Evolutionary conservation across 805 yeast genomes (phyloP), one percentile per base, ranked within the genome.

Genomic region (Wickerhamiella spandovensis): DNA sequence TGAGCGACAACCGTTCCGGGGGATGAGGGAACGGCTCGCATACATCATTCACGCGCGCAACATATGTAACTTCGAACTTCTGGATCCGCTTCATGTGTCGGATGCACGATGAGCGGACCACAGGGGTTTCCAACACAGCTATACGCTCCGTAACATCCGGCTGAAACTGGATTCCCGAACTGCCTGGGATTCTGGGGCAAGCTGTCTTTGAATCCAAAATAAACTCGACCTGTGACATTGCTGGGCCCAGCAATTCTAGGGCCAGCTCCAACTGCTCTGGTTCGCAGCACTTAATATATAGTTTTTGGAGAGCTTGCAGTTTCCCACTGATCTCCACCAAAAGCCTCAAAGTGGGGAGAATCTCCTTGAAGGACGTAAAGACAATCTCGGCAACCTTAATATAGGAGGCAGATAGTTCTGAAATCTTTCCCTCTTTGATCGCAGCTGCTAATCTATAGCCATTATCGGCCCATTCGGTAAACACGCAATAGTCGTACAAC

Each of bases 381-480:
- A 37, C 43, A 21, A 56, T n/a, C 15, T 48, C 44, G 18, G 52
- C 44, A n/a, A 39, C 24, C n/a, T 54, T 49, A 46, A 55, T 51
- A 44, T 51, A 53, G 12, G 49, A 42, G 13, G 46, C 44, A 12
- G 56, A 46, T 18, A 21, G 51, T 12, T 47, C 49, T 21, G 57
- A 52, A 18, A 57, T 50, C 18, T 43, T 47, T 18, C 51, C 50
- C n/a, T 43, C 21, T 15, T 44, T 35, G 39, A 57, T 57, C 1
- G 60, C 58, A 5, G 39, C 37, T 13, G 58, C 57, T 12, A 57
- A 42, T 24, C 55, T 51, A 24, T 52, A 48, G 6, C 60, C 60
- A 6, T 51, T 42, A 13, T 49, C 47, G 9, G 58, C 58, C 59
- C 56, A 51, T 28, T 56, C 60, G 2, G 57, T 50, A n/a, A 57